Percentiles rank a stretch among this genome's conserved stretches.
phyloP scores from a whole-genome alignment of 306 rosid genomes.

The Medicago arabica region DNA sequence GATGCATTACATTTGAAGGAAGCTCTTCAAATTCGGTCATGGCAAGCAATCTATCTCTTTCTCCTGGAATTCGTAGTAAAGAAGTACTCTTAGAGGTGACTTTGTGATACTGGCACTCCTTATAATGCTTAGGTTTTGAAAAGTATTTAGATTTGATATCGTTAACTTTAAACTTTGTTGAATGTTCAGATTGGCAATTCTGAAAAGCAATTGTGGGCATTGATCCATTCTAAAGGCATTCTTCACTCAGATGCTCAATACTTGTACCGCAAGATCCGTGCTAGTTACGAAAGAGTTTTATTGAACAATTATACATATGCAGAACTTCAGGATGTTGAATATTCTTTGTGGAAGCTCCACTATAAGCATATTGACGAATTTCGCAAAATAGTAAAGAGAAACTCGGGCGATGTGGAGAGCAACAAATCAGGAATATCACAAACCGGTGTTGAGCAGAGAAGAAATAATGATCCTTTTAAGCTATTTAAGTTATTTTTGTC shows the following conservation, averaged over 20 bases:
- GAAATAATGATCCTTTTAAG: conserved; percentile 43
- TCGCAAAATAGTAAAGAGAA: conserved; percentile 77
- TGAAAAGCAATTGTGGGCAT: conserved; percentile 75
- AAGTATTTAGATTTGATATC: not conserved
- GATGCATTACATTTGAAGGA: conserved; percentile 41
- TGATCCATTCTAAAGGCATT: conserved; percentile 77
- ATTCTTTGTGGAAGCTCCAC: conserved; percentile 93
- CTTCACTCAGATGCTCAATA: conserved; percentile 68
- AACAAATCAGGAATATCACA: conserved; percentile 42
- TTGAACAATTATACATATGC: conserved; percentile 48
- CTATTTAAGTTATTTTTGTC: conserved; percentile 74
- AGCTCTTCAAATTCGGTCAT: conserved; percentile 43
- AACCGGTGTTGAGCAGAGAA: conserved; percentile 42
- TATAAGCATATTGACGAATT: conserved; percentile 95
- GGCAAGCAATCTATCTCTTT: conserved; percentile 44
- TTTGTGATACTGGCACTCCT: conserved; percentile 42
- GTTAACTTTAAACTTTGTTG: conserved; percentile 39
- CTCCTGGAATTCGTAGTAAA: conserved; percentile 45
- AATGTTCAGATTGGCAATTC: conserved; percentile 62
- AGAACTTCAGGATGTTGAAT: conserved; percentile 92
- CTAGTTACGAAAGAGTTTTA: conserved; percentile 69
- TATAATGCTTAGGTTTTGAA: conserved; percentile 8
- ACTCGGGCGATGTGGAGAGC: conserved; percentile 52
- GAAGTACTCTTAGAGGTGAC: conserved; percentile 65
- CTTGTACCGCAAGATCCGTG: conserved; percentile 66